Evolutionary conservation across 441 rosid species (phyloP), one percentile per base, ranked within the genome.

Genomic region (Jatropha podagrica): DNA sequence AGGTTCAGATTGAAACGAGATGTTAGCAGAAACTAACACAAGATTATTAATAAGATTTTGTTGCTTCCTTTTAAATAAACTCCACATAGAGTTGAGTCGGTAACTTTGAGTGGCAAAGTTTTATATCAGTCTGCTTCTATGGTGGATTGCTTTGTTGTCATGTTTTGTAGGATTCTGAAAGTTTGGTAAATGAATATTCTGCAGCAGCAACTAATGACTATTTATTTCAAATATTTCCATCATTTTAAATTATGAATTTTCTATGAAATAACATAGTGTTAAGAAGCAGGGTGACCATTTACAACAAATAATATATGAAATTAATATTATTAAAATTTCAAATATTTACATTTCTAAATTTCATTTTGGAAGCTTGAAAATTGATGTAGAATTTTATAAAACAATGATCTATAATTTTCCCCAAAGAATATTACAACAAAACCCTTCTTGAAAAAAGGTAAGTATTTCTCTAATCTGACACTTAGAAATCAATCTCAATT

Each of bases 401-500:
- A 69, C 61, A 32, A 42, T 59, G 69, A 70, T 32, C 59, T 0
- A 71, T 20, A 18, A 14, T 20, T 10, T 61, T 69, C 42, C 32
- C 7, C 14, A 52, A 74, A 68, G 26, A 71, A 81, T 64, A 46
- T 67, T 77, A 83, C 77, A 80, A 77, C 69, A 77, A 26, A 59
- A 40, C 42, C 23, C 54, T 58, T 9, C 18, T 38, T 11, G 49
- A 60, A 61, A 2, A 46, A 48, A 64, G 69, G 64, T 55, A 44
- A 44, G 6, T 44, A 51, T 74, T 42, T 66, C 68, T 68, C 76
- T 74, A 17, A 55, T 67, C 67, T 65, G 76, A 74, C 69, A 72
- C 72, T 71, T 79, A 74, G 82, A 86, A 69, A 77, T 68, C 68
- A 72, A 73, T 76, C 23, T 15, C 77, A 71, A 69, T 58, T 40